Conservation (phyloP, 345 rosid genomes). For the Chamaenerion angustifolium region DNA sequence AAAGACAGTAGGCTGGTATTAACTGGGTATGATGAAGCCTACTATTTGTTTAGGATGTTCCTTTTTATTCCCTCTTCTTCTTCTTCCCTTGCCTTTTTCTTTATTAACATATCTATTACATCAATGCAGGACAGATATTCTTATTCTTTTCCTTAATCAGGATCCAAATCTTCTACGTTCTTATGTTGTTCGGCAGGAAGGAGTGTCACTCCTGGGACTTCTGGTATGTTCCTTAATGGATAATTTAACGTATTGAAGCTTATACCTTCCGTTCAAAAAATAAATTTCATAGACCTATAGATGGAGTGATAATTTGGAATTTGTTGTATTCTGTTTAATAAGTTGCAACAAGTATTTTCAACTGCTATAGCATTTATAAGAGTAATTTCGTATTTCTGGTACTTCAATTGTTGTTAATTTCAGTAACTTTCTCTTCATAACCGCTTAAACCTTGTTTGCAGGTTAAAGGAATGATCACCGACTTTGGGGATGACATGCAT, state of each 20-base stretch:
- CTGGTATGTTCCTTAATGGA: slow-evolving; percentile 38
- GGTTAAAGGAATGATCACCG: slow-evolving; percentile 96
- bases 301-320: too few relatives aligned
- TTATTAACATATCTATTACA: slow-evolving; percentile 8
- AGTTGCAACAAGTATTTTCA: too few relatives aligned
- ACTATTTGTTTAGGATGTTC: background rate
- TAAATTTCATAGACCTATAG: too few relatives aligned
- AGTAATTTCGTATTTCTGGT: too few relatives aligned
- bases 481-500: slow-evolving; percentile 89
- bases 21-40: slow-evolving; percentile 49
- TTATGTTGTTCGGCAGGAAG: slow-evolving; percentile 56
- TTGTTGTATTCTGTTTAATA: too few relatives aligned
- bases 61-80: background rate
- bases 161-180: slow-evolving; percentile 69
- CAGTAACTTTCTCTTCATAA: too few relatives aligned
- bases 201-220: slow-evolving; percentile 64
- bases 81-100: slow-evolving; percentile 1
- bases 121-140: slow-evolving; percentile 92
- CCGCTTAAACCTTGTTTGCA: slow-evolving; percentile 11
- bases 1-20: slow-evolving; percentile 61
- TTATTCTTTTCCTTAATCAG: slow-evolving; percentile 64
- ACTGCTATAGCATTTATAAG: too few relatives aligned
- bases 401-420: too few relatives aligned
- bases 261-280: too few relatives aligned
- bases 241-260: too few relatives aligned